A percentile compares a stretch with the other conserved stretches of the same genome.
These are phyloP conservation scores for Hanseniaspora guilliermondii DNA, from an alignment of 805 yeast species.

Conservation along the genomic window DNA sequence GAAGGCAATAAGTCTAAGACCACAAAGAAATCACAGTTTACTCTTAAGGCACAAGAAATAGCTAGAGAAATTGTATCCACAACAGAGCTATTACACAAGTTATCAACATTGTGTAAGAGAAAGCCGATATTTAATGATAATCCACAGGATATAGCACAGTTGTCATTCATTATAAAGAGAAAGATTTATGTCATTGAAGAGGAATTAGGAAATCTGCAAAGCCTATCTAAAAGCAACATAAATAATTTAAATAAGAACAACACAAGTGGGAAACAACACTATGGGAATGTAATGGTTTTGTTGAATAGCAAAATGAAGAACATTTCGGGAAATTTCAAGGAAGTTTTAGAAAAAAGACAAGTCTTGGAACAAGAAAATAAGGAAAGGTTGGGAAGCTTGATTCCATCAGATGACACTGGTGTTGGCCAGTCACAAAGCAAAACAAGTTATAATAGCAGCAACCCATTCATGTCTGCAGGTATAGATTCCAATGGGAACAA, in stretches of 20 bases:
- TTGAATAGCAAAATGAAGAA: constrained; percentile 83
- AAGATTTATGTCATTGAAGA: constrained; percentile 49
- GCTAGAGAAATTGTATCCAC: constrained; percentile 84
- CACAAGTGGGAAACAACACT: constrained; percentile 58
- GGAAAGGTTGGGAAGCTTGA: constrained; percentile 71
- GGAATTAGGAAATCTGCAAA: constrained; percentile 61
- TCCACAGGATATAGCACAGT: constrained; percentile 84
- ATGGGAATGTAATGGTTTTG: constrained; percentile 74
- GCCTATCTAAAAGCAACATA: constrained; percentile 25
- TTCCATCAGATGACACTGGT: constrained; percentile 25
- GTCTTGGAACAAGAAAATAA: constrained; percentile 68
- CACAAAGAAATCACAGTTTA: constrained; percentile 37
- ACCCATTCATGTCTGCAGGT: constrained; percentile 31
- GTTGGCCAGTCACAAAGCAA: constrained; percentile 10
- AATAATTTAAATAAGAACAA: constrained; percentile 29
- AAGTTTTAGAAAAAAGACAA: constrained; percentile 80
- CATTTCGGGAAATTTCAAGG: constrained; percentile 81
- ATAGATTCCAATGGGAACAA: constrained; percentile 15
- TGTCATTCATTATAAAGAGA: constrained; percentile 60
- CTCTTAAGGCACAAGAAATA: constrained; percentile 58
- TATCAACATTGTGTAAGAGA: constrained; percentile 73
- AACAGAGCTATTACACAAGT: constrained; percentile 63
- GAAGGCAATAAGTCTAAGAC: constrained; percentile 18
- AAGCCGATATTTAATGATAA: constrained; percentile 88
- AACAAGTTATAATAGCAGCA: constrained; percentile 26